These are phyloP conservation scores for Hypoxylon crocopeplum DNA, from an alignment of 495 filamentous ascomycete species.

Conservation along the genomic window DNA sequence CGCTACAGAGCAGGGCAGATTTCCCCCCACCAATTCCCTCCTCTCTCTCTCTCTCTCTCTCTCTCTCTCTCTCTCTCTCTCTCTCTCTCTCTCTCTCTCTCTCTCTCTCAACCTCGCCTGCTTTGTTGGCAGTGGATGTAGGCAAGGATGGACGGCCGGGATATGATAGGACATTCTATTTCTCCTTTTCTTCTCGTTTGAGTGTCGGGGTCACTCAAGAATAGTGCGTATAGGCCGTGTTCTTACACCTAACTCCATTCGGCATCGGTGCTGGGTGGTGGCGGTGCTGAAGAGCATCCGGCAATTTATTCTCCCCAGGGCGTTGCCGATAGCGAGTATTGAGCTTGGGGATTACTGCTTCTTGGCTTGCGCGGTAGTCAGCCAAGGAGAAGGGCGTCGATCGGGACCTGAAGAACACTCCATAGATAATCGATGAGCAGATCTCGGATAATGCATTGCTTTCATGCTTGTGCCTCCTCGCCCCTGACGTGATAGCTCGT, in stretches of 20 bases:
- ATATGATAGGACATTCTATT: slow-evolving; percentile 17
- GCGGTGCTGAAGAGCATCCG: background rate
- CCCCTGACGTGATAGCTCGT: background rate
- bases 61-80: slow-evolving; percentile 3
- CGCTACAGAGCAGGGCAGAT: slow-evolving; percentile 4
- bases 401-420: slow-evolving; percentile 1
- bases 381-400: background rate
- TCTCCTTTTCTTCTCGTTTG: slow-evolving; percentile 16
- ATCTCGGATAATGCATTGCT: slow-evolving; percentile 26
- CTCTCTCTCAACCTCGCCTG: background rate
- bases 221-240: slow-evolving; percentile 13
- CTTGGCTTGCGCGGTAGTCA: slow-evolving; percentile 8
- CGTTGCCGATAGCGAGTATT: background rate
- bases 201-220: slow-evolving; percentile 6
- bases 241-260: slow-evolving; percentile 4
- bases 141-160: slow-evolving; percentile 6
- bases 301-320: background rate
- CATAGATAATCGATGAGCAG: slow-evolving; percentile 13
- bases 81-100: slow-evolving; percentile 4
- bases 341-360: slow-evolving; percentile 1
- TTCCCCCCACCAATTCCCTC: slow-evolving; percentile 1
- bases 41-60: too few relatives aligned
- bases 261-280: slow-evolving; percentile 3
- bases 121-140: slow-evolving; percentile 3
- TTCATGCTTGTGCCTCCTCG: slow-evolving; percentile 3